Evolutionary conservation across 371 early-diverging fungal species (phyloP).

Genomic region (Lichtheimia ornata): DNA sequence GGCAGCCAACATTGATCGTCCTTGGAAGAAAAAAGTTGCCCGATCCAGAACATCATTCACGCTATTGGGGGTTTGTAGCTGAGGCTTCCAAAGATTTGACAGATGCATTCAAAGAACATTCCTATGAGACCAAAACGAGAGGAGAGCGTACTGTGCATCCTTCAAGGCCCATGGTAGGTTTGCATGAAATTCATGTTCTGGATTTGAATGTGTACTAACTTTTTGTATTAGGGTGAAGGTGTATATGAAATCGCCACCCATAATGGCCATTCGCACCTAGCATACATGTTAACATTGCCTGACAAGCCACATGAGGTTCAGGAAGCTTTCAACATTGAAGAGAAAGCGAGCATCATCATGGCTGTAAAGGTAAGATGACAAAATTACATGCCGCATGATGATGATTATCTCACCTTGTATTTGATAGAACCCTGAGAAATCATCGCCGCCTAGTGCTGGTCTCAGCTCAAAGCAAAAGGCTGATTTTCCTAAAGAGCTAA

Average conservation of each 20-base stretch:
- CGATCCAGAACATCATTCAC: conserved; percentile 14
- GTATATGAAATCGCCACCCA: conserved; percentile 33
- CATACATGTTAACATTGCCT: conserved; percentile 41
- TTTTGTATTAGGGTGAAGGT: conserved; percentile 27
- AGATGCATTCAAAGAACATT: conserved; percentile 27
- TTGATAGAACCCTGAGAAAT: conserved; percentile 24
- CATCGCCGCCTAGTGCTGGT: conserved; percentile 27
- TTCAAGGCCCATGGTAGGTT: conserved; percentile 33
- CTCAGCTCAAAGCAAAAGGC: conserved; percentile 28
- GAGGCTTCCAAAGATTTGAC: conserved; percentile 23
- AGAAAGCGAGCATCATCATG: conserved; percentile 48
- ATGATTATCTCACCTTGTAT: not conserved
- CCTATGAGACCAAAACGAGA: conserved; percentile 43
- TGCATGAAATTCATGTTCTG: not conserved
- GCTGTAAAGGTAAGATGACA: conserved; percentile 40
- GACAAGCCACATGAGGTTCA: conserved; percentile 40
- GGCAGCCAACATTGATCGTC: conserved; percentile 30
- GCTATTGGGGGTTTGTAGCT: conserved; percentile 49
- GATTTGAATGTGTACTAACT: too few species aligned
- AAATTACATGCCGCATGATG: not conserved
- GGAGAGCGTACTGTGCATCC: conserved; percentile 35
- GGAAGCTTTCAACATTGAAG: conserved; percentile 45
- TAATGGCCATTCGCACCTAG: conserved; percentile 33
- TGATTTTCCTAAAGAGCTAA: conserved; percentile 22
- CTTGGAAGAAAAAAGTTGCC: conserved; percentile 35